Evolutionary conservation across 805 yeast genomes (phyloP), one percentile per base, ranked within the genome.

Genomic region (Yarrowia bubula): DNA sequence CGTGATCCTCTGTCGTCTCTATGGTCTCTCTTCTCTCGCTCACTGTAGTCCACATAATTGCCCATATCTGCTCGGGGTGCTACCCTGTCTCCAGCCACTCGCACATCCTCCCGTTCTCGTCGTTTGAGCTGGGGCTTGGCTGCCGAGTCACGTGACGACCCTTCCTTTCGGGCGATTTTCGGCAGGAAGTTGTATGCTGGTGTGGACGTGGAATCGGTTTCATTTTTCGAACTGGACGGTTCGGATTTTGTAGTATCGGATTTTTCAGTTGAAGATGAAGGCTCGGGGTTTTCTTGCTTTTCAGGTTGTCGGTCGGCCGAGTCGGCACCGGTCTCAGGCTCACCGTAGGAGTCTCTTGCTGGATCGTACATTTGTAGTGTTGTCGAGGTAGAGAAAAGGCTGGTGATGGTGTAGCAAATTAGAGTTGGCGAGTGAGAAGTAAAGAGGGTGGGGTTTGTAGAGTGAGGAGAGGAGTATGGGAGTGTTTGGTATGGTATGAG

Each of bases 141-240:
- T 14, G 8, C 37, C 14, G 44, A 14, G 35, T 55, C 61, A 35
- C 47, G 47, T 28, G 61, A 39, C 38, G 8, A 31, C 11, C 33
- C 31, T 14, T 55, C 47, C 31, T 55, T 55, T 6, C 42, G 15
- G 8, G 61, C 61, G n/a, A 55, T 55, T 15, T 55, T 55, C 7
- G 61, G 61, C 38, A 55, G 15, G 15, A n/a, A 55, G 35, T 55
- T 55, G 47, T 55, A 55, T 55, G 61, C 61, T 41, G 61, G 61
- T 8, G 22, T 39, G 15, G 44, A 22, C 10, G 17, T 18, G 3
- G 18, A 33, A 2, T 18, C 43, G 31, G 61, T 1, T 2, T 53
- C 46, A 7, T 17, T 5, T 15, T 41, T 28, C 13, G 17, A 9
- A 7, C 14, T 51, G 9, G 31, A 9, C 13, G 35, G 0, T 10